These are phyloP conservation scores for Trichosanthes truncata DNA, from an alignment of 306 rosid genomes.

Conservation along the genomic window DNA sequence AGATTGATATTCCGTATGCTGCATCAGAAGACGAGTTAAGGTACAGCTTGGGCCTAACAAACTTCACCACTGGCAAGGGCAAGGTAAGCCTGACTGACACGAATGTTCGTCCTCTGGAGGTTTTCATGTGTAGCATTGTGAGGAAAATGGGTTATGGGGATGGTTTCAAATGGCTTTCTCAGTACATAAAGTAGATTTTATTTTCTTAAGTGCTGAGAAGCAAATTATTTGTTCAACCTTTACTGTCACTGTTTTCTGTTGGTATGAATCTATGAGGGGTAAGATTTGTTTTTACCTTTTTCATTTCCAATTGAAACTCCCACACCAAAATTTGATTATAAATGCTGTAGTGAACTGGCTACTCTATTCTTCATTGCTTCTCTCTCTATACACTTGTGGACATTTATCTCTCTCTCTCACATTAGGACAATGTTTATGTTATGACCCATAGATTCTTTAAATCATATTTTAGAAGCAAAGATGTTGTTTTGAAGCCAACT, in stretches of 20 bases:
- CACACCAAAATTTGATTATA: background rate
- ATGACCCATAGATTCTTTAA: background rate
- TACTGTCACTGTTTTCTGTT: background rate
- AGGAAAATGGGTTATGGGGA: slow-evolving; percentile 93
- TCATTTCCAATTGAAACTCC: slow-evolving; percentile 10
- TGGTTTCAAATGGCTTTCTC: slow-evolving; percentile 89
- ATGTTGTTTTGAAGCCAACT: no score
- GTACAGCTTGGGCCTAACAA: slow-evolving; percentile 53
- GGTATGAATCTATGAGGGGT: slow-evolving; percentile 5
- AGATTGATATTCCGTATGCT: slow-evolving; percentile 75
- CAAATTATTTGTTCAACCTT: slow-evolving; percentile 7
- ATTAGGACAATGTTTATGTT: background rate
- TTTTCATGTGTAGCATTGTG: slow-evolving; percentile 90
- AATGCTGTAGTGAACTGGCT: slow-evolving; percentile 3
- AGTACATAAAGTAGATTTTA: slow-evolving; percentile 55
- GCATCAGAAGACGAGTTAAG: slow-evolving; percentile 84
- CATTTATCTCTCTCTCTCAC: background rate
- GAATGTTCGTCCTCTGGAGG: slow-evolving; percentile 72
- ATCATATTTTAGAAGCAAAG: background rate
- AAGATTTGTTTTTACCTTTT: slow-evolving; percentile 7
- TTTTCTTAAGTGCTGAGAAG: background rate
- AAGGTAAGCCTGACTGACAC: slow-evolving; percentile 62
- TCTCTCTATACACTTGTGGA: background rate
- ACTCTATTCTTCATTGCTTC: background rate
- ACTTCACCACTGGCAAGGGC: slow-evolving; percentile 91